A percentile compares a stretch with the other conserved stretches of the same genome.
Conservation (phyloP, 169 alveolate genomes). For the Plasmodium cynomolgi region DNA sequence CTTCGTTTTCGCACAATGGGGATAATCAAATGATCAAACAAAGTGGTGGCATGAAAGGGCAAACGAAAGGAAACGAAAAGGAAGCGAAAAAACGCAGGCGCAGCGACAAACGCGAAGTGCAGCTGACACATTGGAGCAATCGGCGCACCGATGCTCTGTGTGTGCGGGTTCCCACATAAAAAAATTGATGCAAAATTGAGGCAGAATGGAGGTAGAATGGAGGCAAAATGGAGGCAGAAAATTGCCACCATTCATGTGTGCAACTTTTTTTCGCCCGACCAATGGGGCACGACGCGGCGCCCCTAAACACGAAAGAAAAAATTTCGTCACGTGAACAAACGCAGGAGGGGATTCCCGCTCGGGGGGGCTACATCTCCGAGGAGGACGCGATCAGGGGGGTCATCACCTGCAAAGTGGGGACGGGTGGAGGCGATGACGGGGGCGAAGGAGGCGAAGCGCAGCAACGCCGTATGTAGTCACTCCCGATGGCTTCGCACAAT, state of each 20-base stretch:
- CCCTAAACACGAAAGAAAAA: background rate
- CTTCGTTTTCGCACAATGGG: background rate
- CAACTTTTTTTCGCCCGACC: background rate
- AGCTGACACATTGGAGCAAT: background rate
- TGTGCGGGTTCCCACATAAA: background rate
- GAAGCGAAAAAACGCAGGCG: background rate
- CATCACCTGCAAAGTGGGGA: constrained; percentile 33
- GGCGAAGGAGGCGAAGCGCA: background rate
- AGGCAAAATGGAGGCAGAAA: background rate
- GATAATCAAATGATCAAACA: background rate
- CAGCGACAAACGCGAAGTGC: background rate
- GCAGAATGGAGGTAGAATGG: background rate
- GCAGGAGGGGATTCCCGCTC: background rate
- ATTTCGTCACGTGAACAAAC: background rate
- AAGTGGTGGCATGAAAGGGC: background rate
- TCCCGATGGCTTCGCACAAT: background rate
- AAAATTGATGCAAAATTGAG: background rate
- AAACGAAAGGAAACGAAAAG: background rate
- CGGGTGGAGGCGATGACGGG: background rate
- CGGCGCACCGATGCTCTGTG: background rate
- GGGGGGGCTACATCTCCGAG: background rate
- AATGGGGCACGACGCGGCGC: background rate
- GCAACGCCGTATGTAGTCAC: background rate
- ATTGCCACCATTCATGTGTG: background rate
- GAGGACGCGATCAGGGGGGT: constrained; percentile 64